Base-by-base conservation (phyloP, 169 alveolate species). In the Cryptosporidium canis region DNA sequence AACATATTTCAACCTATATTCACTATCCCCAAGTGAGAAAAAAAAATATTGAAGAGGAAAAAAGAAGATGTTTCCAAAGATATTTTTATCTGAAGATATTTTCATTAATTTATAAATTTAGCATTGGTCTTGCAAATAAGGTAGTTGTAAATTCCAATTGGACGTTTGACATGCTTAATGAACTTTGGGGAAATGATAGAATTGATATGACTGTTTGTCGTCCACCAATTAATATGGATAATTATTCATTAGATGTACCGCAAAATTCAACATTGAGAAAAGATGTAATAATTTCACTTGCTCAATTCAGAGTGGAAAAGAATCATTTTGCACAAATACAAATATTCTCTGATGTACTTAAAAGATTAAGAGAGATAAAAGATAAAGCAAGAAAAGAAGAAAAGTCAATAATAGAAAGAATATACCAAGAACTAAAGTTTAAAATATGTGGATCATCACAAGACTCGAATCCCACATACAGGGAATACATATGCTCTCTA, bases 221-320 rank as follows among this genome's bases (percentile, higher is more conserved):
- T 71, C 98, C 98, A n/a, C 98, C 98, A 11, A 93, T 96, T 56
- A 91, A 91, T 47, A 94, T 92, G 51, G 67, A 56, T 24, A n/a
- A 91, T 85, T 53, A 85, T 90, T 31, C 67, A 71, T 67, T 67
- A 83, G 45, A 71, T 66, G 64, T 37, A 27, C 31, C 90, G 85
- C 83, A 83, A 68, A 64, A 53, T 41, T 18, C 51, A 21, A 33
- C 11, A 9, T n/a, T 39, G 87, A 66, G 91, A 41, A 65, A 35
- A 87, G 58, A 92, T 85, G 71, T 66, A 70, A 55, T 87, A 91
- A 16, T 96, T 21, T 94, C 97, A 4, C 91, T 96, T 56, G 95
- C 97, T 1, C 96, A 96, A 83, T 96, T 95, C 65, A 92, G 98
- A 58, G 95, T 96, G 16, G 98, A 96, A 91, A 96, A 96, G 83